Base-by-base conservation (phyloP, 805 yeast genomes). In the Pichia membranifaciens region DNA sequence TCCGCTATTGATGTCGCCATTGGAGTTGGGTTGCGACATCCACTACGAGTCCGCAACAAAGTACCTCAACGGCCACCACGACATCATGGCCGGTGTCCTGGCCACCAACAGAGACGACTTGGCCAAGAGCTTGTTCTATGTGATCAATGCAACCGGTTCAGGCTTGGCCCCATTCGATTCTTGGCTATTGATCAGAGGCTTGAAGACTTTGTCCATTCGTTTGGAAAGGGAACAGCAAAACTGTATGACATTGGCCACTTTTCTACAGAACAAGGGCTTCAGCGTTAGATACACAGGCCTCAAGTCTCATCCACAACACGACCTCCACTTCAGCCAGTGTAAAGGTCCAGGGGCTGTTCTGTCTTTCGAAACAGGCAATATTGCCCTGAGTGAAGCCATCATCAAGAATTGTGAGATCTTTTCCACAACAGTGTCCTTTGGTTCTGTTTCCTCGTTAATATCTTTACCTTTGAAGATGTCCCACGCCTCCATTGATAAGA, bases 401-500 rank as follows among this genome's bases (percentile, higher is more conserved):
- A 89, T 89, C 22, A 91, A 86, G 55, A 71, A 75, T 40, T 81
- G 91, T 20, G 78, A 82, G 48, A 71, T 91, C 35, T 90, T 84
- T 71, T 87, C 90, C 35, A 87, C 90, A 54, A 87, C 96, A 6
- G 97, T 90, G 8, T 85, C 95, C 10, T 90, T 90, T 67, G 98
- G 98, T 20, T 85, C 96, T 64, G 96, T 91, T 51, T 87, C 88
- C 71, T 86, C 96, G 16, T 74, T 90, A 61, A 87, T 90, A 49
- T 87, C 96, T 35, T 78, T 90, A 82, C 98, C 98, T 15, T 87
- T 97, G 66, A 78, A 79, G 65, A 90, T 90, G 97, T 87, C 96
- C 6, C 98, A 90, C 62, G 97, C 97, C n/a, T 84, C 96, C 3
- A 90, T 90, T 52, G 96, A 89, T 57, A 84, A 89, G 22, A 79